A percentile compares a stretch with the other conserved stretches of the same genome.
Evolutionary conservation across 2,329 filamentous ascomycete genomes (phyloP).

Genomic region (Trichoderma breve): DNA sequence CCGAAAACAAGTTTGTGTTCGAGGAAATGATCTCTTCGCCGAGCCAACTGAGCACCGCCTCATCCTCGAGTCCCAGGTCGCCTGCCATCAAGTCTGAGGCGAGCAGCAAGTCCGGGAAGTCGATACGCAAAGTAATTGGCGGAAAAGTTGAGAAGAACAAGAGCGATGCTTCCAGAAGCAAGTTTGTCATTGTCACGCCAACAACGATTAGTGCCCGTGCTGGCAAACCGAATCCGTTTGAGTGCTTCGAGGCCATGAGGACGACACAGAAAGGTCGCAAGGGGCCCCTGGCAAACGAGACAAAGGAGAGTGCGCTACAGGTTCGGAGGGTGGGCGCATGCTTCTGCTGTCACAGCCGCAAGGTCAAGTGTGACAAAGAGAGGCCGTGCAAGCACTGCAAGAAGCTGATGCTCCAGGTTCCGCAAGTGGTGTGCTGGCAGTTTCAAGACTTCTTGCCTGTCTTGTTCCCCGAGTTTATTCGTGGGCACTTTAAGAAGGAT

Average conservation of each 20-base stretch:
- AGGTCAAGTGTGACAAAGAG: conserved; percentile 57
- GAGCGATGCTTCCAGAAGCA: conserved; percentile 40
- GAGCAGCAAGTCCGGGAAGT: conserved; percentile 31
- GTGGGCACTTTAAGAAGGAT: conserved; percentile 50
- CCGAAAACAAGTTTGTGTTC: conserved; percentile 37
- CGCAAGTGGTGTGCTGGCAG: conserved; percentile 58
- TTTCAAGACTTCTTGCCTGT: conserved; percentile 54
- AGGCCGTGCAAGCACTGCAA: conserved; percentile 57
- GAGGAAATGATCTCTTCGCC: conserved; percentile 40
- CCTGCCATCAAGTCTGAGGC: conserved; percentile 30
- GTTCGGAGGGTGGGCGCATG: conserved; percentile 56
- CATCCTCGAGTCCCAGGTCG: conserved; percentile 32
- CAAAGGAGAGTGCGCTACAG: conserved; percentile 53
- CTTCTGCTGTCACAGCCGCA: conserved; percentile 59
- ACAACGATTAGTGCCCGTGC: conserved; percentile 51
- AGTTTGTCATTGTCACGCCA: conserved; percentile 57
- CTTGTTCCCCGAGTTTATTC: conserved; percentile 53
- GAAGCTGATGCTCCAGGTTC: conserved; percentile 49
- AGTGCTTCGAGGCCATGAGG: conserved; percentile 54
- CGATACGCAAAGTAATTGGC: conserved; percentile 44
- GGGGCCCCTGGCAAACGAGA: conserved; percentile 53
- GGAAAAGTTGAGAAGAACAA: conserved; percentile 49
- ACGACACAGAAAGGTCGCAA: conserved; percentile 56
- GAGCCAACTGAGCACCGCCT: conserved; percentile 27
- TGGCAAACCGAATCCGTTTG: conserved; percentile 51